Evolutionary conservation across 2,329 filamentous ascomycete species (phyloP).

Genomic region (Dactylellina leptospora): DNA sequence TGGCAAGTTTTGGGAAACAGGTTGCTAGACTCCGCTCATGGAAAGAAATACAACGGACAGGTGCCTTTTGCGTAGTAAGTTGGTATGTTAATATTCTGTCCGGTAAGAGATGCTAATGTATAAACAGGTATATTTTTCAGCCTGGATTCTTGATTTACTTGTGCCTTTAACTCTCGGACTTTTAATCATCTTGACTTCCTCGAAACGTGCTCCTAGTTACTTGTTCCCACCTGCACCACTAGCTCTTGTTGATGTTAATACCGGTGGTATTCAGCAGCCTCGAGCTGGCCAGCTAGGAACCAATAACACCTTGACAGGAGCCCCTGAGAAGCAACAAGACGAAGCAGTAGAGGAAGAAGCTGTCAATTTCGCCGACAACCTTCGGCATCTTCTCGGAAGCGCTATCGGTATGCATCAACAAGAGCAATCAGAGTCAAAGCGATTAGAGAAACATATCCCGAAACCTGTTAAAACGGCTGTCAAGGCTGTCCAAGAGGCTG

Average conservation of each 20-base stretch:
- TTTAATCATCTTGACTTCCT: constrained; percentile 72
- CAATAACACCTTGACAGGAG: constrained; percentile 78
- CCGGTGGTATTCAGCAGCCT: constrained; percentile 79
- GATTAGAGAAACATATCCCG: constrained; percentile 65
- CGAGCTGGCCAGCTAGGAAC: constrained; percentile 78
- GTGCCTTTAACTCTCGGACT: constrained; percentile 69
- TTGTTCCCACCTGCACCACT: constrained; percentile 79
- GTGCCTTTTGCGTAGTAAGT: constrained; percentile 68
- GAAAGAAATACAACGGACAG: constrained; percentile 75
- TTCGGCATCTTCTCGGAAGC: constrained; percentile 79
- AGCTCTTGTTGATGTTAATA: constrained; percentile 73
- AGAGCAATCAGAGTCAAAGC: constrained; percentile 59
- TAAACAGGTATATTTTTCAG: constrained; percentile 63
- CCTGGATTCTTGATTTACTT: constrained; percentile 77
- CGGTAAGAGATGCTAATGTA: not conserved
- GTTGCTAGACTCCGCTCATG: constrained; percentile 79
- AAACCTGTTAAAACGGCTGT: constrained; percentile 69
- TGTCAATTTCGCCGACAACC: constrained; percentile 77
- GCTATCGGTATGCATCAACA: constrained; percentile 70
- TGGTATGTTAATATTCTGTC: not conserved
- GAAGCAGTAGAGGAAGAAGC: constrained; percentile 85
- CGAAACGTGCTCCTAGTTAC: constrained; percentile 67
- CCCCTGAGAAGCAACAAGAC: constrained; percentile 81
- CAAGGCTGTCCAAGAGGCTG: constrained; percentile 65
- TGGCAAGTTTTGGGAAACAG: constrained; percentile 76